phyloP scores from a whole-genome alignment of 306 rosid genomes.

The Glycine soja region DNA sequence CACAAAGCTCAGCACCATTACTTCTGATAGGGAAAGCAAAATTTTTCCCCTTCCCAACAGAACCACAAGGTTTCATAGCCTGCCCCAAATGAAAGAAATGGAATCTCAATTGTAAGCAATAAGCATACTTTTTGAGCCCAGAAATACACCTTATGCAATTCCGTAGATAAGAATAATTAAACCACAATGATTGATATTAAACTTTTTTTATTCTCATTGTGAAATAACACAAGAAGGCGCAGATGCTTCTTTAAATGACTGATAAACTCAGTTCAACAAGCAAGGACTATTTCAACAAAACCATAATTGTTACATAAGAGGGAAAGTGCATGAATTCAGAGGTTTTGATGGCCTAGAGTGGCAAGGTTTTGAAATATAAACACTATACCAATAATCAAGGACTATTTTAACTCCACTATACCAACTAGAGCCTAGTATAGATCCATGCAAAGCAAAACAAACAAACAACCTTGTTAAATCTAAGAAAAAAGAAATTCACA shows the following conservation, averaged over 20 bases:
- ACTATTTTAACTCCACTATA: background rate
- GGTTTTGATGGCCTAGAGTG: conserved; percentile 15
- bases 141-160: conserved; percentile 37
- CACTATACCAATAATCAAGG: background rate
- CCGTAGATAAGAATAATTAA: conserved; percentile 6
- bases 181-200: conserved; percentile 18
- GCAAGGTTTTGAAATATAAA: conserved; percentile 13
- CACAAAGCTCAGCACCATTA: conserved; percentile 53
- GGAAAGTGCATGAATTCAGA: conserved; percentile 25
- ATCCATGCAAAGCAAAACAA: conserved; percentile 30
- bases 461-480: conserved; percentile 39
- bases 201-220: background rate
- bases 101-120: conserved; percentile 36
- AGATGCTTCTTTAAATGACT: conserved; percentile 11
- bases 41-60: conserved; percentile 51
- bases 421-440: conserved; percentile 25
- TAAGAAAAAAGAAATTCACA: conserved; percentile 11
- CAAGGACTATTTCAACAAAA: conserved; percentile 28
- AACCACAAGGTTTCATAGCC: conserved; percentile 48
- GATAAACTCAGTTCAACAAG: conserved; percentile 25
- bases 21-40: conserved; percentile 52
- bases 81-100: conserved; percentile 53
- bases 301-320: background rate
- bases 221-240: conserved; percentile 20
- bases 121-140: conserved; percentile 26